A percentile compares a stretch with the other conserved stretches of the same genome.
Conservation (phyloP, 2,329 filamentous ascomycete genomes). For the Dactylella cylindrospora region DNA sequence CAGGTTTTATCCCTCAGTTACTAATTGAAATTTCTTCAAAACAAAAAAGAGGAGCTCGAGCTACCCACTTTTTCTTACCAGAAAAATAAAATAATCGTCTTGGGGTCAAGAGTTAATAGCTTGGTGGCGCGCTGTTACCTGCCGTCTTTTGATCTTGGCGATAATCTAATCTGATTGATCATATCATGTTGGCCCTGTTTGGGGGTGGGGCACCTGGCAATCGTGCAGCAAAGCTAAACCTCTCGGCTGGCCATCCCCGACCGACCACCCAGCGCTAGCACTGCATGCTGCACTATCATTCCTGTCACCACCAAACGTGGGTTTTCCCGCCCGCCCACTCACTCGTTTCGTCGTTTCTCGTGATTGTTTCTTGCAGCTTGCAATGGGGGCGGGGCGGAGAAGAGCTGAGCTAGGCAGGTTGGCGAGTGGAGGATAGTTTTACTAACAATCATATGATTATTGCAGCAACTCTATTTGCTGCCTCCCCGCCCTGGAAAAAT, state of each 20-base stretch:
- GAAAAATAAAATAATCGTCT: neutral
- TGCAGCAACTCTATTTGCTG: neutral
- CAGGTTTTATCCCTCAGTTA: no score
- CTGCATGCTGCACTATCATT: neutral
- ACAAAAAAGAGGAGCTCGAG: constrained; percentile 14
- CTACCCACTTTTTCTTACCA: no score
- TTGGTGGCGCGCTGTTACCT: constrained; percentile 13
- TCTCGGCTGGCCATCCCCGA: constrained; percentile 8
- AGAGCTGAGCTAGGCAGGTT: no score
- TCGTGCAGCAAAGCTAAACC: no score
- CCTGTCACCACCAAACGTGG: no score
- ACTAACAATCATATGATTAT: constrained; percentile 19
- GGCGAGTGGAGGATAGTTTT: no score
- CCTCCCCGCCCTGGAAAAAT: neutral
- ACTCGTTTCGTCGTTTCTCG: no score
- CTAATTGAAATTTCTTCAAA: no score
- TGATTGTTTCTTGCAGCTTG: no score
- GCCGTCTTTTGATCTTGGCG: constrained; percentile 35
- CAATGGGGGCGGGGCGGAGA: no score
- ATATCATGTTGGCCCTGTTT: constrained; percentile 9
- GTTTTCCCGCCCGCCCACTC: no score
- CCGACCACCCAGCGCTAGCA: neutral
- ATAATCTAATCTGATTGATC: constrained; percentile 45
- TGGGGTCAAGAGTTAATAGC: constrained; percentile 1
- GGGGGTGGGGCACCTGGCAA: constrained; percentile 32